phyloP scores from a whole-genome alignment of 169 alveolate genomes.

The Plasmodium yoelii region DNA sequence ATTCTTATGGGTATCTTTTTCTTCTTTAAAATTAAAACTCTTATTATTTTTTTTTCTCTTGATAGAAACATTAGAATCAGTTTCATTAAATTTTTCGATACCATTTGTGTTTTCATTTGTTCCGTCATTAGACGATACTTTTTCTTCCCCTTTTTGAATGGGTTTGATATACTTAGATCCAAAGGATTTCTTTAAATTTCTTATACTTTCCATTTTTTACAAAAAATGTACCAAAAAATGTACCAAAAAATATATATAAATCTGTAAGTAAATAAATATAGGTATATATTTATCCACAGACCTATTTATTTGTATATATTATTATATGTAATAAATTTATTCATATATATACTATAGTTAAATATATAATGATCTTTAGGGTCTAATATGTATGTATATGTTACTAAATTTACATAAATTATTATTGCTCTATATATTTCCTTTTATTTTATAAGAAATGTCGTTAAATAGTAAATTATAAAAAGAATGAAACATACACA shows the following conservation, averaged over 20 bases:
- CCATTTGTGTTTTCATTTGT: conserved; percentile 19
- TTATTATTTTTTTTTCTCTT: conserved; percentile 10
- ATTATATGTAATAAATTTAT: neutral
- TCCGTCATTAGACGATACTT: conserved; percentile 5
- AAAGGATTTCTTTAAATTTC: conserved; percentile 14
- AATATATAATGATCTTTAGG: too few relatives aligned
- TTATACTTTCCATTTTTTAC: conserved; percentile 11
- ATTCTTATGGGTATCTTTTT: neutral
- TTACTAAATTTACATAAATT: too few relatives aligned
- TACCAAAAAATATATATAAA: neutral
- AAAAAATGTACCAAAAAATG: neutral
- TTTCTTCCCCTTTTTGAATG: conserved; percentile 21
- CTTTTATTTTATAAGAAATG: too few relatives aligned
- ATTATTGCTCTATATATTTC: too few relatives aligned
- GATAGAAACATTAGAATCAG: conserved; percentile 1
- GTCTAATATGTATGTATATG: too few relatives aligned
- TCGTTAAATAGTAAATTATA: too few relatives aligned
- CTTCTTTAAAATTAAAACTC: conserved; percentile 4
- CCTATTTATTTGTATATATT: neutral
- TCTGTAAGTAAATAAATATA: conserved; percentile 15
- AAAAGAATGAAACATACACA: too few relatives aligned
- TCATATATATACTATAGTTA: neutral
- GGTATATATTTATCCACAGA: neutral
- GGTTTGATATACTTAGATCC: conserved; percentile 5
- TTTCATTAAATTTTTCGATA: conserved; percentile 4